phyloP scores from a whole-genome alignment of 768 basidiomycete species.

The Suillus clintonianus region DNA sequence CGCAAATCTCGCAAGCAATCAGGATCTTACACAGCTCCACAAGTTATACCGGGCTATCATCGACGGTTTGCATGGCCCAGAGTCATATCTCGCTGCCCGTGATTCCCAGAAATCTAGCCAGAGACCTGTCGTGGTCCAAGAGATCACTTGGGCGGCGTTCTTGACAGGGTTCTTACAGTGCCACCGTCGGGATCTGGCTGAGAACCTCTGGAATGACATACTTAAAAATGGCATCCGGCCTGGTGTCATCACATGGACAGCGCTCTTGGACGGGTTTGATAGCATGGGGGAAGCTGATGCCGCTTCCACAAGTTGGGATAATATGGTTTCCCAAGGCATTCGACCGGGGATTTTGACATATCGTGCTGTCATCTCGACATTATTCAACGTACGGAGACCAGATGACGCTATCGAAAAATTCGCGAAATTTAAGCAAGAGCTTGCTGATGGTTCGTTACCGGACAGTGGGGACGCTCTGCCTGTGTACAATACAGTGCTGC shows the following conservation, averaged over 20 bases:
- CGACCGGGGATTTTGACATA: constrained; percentile 66
- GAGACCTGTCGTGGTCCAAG: constrained; percentile 53
- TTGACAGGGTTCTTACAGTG: constrained; percentile 63
- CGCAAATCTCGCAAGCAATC: constrained; percentile 41
- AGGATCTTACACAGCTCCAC: constrained; percentile 37
- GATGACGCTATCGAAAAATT: constrained; percentile 57
- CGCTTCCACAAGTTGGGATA: constrained; percentile 61
- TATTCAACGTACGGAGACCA: constrained; percentile 52
- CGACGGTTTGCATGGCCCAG: constrained; percentile 48
- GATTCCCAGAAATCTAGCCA: constrained; percentile 36
- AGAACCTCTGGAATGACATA: constrained; percentile 71
- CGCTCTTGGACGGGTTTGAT: constrained; percentile 65
- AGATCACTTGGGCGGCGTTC: constrained; percentile 64
- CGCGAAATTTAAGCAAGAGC: constrained; percentile 43
- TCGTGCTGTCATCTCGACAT: constrained; percentile 65
- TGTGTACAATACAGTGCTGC: constrained; percentile 76
- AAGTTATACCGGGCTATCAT: constrained; percentile 53
- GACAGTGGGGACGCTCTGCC: constrained; percentile 35
- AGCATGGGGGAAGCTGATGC: constrained; percentile 50
- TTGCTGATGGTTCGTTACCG: constrained; percentile 18
- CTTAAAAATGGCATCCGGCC: constrained; percentile 47
- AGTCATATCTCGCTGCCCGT: constrained; percentile 55
- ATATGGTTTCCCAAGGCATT: constrained; percentile 59
- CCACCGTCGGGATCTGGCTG: constrained; percentile 57
- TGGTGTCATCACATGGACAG: constrained; percentile 67